Base-by-base conservation (phyloP, 805 yeast genomes). In the Starmera dryadoides region DNA sequence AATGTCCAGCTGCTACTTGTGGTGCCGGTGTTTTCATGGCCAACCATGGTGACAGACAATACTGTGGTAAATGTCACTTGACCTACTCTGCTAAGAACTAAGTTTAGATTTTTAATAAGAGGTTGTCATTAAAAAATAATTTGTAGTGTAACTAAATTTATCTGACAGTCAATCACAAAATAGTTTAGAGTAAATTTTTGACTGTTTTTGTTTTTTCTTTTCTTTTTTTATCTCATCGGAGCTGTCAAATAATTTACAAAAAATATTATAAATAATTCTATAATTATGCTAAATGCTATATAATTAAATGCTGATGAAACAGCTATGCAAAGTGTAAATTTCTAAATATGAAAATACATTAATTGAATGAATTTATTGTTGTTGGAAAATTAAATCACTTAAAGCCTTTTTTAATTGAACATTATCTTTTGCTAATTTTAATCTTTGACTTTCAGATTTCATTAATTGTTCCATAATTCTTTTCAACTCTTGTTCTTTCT, bases 11-110 rank as follows among this genome's bases (percentile, higher is more conserved):
- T 69, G 79, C 75, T 56, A 78, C 81, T 62, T 91, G 97, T 78
- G 97, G 97, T 78, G 93, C 96, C 58, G 97, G 97, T 85, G 83
- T 86, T 72, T 91, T 91, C 93, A 88, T 93, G 96, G 98, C 98
- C 62, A 83, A 89, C 88, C 89, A 86, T 91, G 73, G 77, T 69
- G 89, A 83, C 84, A 89, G 98, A 81, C 95, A 85, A 75, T 93
- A 93, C 97, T 93, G 98, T 77, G 98, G 98, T 78, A 88, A 86
- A 79, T 93, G 98, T 79, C 97, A 89, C 83, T 76, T 84, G 63
- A 89, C 96, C 71, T 83, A 81, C 77, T 83, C 80, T 58, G 59
- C 62, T 52, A 59, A 59, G 52, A 51, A 56, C 45, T 58, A 58
- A 52, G 28, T 25, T n/a, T n/a, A n/a, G n/a, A n/a, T n/a, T n/a